These are phyloP conservation scores for Coccomyxa sp. DNA, from an alignment of 139 green algal genomes.

Conservation along the genomic window DNA sequence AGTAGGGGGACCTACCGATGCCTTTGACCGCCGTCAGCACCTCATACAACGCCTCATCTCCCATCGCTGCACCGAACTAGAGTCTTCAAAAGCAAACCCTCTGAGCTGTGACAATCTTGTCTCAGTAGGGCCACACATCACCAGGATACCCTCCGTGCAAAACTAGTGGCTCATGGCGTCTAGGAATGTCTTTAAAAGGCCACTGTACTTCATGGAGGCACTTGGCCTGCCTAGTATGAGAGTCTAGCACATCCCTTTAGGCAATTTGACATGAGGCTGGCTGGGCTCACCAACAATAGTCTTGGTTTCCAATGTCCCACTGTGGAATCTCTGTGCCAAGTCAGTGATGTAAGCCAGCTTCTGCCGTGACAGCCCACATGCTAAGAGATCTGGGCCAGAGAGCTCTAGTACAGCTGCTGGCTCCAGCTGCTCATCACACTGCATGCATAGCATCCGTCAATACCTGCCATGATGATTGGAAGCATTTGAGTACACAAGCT, in stretches of 20 bases:
- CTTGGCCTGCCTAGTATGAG: no score
- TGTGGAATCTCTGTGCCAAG: slow-evolving; percentile 32
- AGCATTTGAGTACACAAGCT: neutral
- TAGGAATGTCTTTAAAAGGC: no score
- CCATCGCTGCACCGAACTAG: slow-evolving; percentile 20
- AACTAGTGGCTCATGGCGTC: no score
- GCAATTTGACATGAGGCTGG: neutral
- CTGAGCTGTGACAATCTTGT: neutral
- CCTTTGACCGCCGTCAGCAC: slow-evolving; percentile 35
- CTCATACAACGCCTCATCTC: slow-evolving; percentile 16
- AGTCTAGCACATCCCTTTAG: no score
- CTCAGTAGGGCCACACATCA: neutral
- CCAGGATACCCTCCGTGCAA: no score
- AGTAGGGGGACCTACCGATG: slow-evolving; percentile 14
- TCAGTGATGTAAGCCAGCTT: slow-evolving; percentile 42
- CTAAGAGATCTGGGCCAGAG: slow-evolving; percentile 7
- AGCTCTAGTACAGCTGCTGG: slow-evolving; percentile 5
- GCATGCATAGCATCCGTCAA: slow-evolving; percentile 11
- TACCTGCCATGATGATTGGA: neutral
- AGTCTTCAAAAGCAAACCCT: neutral
- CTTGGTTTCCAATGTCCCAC: slow-evolving; percentile 26
- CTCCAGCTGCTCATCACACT: slow-evolving; percentile 13
- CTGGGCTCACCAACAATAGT: slow-evolving; percentile 8
- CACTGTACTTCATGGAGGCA: no score
- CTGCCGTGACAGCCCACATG: slow-evolving; percentile 16